phyloP scores from a whole-genome alignment of 2,329 filamentous ascomycete genomes.

The Phyllosticta paracitricarpa region DNA sequence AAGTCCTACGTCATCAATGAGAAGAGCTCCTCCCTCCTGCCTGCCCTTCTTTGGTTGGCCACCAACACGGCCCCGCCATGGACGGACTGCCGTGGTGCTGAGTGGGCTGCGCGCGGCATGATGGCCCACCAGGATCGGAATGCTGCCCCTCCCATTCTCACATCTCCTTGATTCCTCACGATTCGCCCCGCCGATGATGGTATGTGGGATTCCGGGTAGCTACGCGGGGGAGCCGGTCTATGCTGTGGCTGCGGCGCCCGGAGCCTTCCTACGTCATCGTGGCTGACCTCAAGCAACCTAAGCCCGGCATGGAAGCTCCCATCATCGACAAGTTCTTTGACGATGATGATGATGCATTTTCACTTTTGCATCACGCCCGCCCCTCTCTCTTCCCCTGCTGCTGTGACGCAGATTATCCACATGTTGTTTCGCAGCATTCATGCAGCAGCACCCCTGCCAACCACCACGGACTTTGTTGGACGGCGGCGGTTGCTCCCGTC shows the following conservation, averaged over 20 bases:
- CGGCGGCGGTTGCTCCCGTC: not conserved
- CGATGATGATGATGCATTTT: not conserved
- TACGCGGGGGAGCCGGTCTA: not conserved
- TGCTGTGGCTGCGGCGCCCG: not conserved
- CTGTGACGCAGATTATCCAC: not conserved
- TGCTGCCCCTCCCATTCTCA: not conserved
- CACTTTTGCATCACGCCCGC: not conserved
- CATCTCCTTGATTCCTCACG: not conserved
- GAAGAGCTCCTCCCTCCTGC: no score
- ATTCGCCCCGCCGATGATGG: not conserved
- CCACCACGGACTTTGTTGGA: not conserved
- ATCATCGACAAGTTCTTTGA: not conserved
- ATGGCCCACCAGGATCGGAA: not conserved
- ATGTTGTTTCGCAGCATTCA: not conserved
- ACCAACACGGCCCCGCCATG: no score
- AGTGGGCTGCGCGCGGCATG: not conserved
- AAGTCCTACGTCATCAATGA: not conserved
- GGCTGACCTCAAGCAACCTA: not conserved
- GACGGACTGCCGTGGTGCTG: no score
- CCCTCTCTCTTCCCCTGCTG: not conserved
- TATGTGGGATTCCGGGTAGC: not conserved
- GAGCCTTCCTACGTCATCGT: not conserved
- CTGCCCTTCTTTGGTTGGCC: no score
- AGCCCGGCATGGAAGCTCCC: not conserved
- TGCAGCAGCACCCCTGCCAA: not conserved